Conservation (phyloP, 2,329 filamentous ascomycete species). For the Aspergillus niger region DNA sequence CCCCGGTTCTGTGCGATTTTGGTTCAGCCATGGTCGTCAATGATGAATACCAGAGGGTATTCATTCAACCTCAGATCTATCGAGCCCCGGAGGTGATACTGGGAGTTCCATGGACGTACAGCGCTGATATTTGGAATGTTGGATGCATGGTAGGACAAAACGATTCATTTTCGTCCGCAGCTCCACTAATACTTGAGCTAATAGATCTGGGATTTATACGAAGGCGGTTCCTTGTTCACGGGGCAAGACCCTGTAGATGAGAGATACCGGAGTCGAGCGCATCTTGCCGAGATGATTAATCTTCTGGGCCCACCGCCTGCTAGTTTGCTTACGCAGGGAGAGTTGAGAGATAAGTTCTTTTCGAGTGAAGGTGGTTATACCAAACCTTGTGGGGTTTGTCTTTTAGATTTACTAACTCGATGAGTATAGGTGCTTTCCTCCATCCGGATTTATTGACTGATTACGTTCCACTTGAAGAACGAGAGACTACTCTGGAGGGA, state of each 20-base stretch:
- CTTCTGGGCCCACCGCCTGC: constrained; percentile 48
- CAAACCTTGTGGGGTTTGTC: not conserved
- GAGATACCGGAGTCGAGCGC: constrained; percentile 47
- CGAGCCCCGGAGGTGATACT: constrained; percentile 52
- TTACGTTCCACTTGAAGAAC: constrained; percentile 36
- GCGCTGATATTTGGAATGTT: constrained; percentile 56
- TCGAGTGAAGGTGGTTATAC: constrained; percentile 33
- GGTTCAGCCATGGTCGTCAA: constrained; percentile 46
- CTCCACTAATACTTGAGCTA: constrained; percentile 6
- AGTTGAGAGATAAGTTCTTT: constrained; percentile 43
- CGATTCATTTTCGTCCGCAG: constrained; percentile 2
- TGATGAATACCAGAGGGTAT: constrained; percentile 33
- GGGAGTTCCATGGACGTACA: constrained; percentile 48
- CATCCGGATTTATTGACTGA: constrained; percentile 24
- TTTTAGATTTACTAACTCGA: not conserved
- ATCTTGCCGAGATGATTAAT: constrained; percentile 53
- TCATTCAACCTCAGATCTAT: constrained; percentile 38
- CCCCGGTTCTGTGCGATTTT: constrained; percentile 53
- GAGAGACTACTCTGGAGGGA: constrained; percentile 42
- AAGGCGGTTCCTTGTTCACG: constrained; percentile 50
- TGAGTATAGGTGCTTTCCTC: constrained; percentile 32
- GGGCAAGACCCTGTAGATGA: constrained; percentile 43
- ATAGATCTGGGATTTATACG: constrained; percentile 54
- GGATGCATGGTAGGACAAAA: constrained; percentile 51
- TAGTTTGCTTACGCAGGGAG: constrained; percentile 36